Conservation (phyloP, 116 monocot genomes). For the Iris pallida region DNA sequence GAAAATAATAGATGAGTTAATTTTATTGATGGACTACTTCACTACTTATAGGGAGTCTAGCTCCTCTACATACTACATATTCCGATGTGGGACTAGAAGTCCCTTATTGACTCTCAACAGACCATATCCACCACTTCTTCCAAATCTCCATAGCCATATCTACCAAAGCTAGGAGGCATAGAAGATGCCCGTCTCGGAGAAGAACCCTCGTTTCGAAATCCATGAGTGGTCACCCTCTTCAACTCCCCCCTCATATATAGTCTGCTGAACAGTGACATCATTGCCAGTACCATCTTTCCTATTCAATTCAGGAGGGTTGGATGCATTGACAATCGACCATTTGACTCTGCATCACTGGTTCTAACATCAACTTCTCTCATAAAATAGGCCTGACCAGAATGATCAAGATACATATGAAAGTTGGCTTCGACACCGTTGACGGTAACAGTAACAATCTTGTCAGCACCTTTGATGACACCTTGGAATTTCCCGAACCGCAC, state of each 20-base stretch:
- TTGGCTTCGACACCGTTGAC: slow-evolving; percentile 77
- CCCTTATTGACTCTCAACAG: too few species aligned
- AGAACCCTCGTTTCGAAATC: neutral
- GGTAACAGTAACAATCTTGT: slow-evolving; percentile 73
- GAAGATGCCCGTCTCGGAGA: slow-evolving; percentile 14
- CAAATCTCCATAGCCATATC: slow-evolving; percentile 58
- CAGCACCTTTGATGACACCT: slow-evolving; percentile 82
- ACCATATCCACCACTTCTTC: slow-evolving; percentile 72
- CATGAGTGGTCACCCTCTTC: slow-evolving; percentile 4
- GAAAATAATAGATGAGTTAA: too few species aligned
- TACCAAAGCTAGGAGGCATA: slow-evolving; percentile 24
- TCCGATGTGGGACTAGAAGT: too few species aligned
- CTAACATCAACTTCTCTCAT: slow-evolving; percentile 55
- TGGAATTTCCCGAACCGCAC: slow-evolving; percentile 95
- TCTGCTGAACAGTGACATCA: slow-evolving; percentile 5
- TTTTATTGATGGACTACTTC: too few species aligned
- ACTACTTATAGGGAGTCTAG: too few species aligned
- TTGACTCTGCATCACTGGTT: slow-evolving; percentile 13
- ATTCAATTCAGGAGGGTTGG: neutral
- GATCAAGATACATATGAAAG: slow-evolving; percentile 88
- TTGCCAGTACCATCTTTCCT: slow-evolving; percentile 9
- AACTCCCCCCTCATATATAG: slow-evolving; percentile 19
- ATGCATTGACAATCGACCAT: slow-evolving; percentile 13
- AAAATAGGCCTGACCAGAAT: slow-evolving; percentile 89
- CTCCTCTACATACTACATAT: too few species aligned